Base-by-base conservation (phyloP, 2,329 filamentous ascomycete genomes). In the Fusarium lateritium region DNA sequence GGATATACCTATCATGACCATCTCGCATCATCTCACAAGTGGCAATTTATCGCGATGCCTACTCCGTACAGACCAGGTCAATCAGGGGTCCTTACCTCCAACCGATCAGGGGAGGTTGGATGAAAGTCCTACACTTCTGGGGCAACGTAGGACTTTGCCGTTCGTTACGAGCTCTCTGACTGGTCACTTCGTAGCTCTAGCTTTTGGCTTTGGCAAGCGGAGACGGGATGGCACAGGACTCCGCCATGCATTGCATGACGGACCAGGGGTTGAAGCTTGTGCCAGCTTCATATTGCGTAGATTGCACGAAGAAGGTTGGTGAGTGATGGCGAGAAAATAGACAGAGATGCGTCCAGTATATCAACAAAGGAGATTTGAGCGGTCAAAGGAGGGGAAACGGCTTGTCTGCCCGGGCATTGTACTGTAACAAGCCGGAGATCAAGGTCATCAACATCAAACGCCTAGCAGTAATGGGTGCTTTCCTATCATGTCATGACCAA, bases 241-340 rank as follows among this genome's bases (percentile, higher is more conserved):
- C 47, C 56, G 62, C 43, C 47, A 38, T 66, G 71, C 72, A 74
- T 73, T 70, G 69, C 64, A 73, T 71, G 65, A 65, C 40, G 54
- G 62, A 62, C 65, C 58, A 67, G 59, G 61, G 60, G 60, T 59
- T 51, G 62, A 67, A 74, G 70, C 70, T 74, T 74, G 72, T 74
- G 56, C 62, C 65, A 58, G 70, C 50, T 26, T 59, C 69, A 65
- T 60, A 63, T 63, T 40, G 24, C 17, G 39, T 52, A 40, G 45
- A 52, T 57, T 46, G n/a, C 42, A 24, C 62, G 40, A 56, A 59
- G 54, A 65, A 38, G 38, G 36, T 11, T 24, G 44, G 45, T 51
- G 40, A 59, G 56, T 53, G 56, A 69, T 69, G 62, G 52, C 60
- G 26, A 17, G 47, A 47, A 44, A 34, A 40, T 17, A 38, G 36